These are phyloP conservation scores for Collybiopsis luxurians DNA, from an alignment of 768 basidiomycete genomes.

Conservation along the genomic window DNA sequence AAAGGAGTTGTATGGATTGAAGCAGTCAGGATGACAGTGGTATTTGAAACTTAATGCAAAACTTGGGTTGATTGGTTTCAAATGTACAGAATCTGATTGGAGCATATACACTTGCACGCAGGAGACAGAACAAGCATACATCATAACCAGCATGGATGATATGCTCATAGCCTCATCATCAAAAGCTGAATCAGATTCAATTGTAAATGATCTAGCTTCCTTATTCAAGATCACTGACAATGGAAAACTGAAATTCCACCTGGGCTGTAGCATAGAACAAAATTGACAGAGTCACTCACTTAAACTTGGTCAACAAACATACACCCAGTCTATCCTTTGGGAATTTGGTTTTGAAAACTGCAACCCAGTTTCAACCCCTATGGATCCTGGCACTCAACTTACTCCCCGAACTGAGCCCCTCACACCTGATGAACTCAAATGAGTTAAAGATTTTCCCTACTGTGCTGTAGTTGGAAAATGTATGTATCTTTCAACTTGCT, in stretches of 20 bases:
- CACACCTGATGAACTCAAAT: conserved; percentile 1
- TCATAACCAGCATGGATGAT: no score
- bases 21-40: background rate
- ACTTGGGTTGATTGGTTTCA: background rate
- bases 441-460: conserved; percentile 6
- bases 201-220: background rate
- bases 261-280: background rate
- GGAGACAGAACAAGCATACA: no score
- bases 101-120: conserved; percentile 2
- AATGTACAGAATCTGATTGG: background rate
- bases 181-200: background rate
- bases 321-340: background rate
- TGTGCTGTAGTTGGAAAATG: conserved; percentile 12
- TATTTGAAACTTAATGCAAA: no score
- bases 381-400: conserved; percentile 7
- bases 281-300: background rate
- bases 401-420: background rate
- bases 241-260: background rate
- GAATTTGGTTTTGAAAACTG: background rate
- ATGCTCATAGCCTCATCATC: conserved; percentile 13
- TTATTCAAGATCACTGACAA: no score
- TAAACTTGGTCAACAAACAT: background rate
- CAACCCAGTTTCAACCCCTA: conserved; percentile 4
- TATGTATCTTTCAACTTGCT: conserved; percentile 17
- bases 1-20: background rate